Evolutionary conservation across 2,329 filamentous ascomycete species (phyloP).

Genomic region (Diaporthe helianthi): DNA sequence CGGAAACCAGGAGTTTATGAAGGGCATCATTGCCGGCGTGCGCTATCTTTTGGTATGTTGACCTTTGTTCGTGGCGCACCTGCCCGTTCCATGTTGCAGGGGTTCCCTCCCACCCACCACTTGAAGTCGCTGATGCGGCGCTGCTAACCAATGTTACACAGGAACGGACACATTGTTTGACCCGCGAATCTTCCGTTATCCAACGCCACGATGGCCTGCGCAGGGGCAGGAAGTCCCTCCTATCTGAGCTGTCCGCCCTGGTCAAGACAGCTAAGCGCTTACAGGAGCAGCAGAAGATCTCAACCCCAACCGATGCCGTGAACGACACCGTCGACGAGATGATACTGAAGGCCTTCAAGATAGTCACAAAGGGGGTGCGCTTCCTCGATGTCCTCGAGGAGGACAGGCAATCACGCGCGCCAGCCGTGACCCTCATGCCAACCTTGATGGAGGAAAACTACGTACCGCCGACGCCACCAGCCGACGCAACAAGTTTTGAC

Average conservation of each 20-base stretch:
- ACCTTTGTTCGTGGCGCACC: constrained; percentile 7
- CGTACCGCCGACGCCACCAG: constrained; percentile 69
- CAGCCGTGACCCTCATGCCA: constrained; percentile 65
- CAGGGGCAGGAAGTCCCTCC: constrained; percentile 81
- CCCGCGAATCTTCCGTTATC: constrained; percentile 78
- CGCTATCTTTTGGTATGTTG: constrained; percentile 81
- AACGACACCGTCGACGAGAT: constrained; percentile 89
- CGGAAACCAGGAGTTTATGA: constrained; percentile 91
- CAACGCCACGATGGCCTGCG: constrained; percentile 78
- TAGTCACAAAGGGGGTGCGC: constrained; percentile 87
- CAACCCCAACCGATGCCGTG: constrained; percentile 60
- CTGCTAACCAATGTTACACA: constrained; percentile 47
- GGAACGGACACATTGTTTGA: constrained; percentile 90
- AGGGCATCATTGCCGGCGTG: constrained; percentile 91
- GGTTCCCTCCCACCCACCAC: background rate
- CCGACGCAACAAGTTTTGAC: constrained; percentile 61
- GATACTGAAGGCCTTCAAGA: constrained; percentile 91
- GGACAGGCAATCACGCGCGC: constrained; percentile 57
- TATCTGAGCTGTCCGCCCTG: constrained; percentile 87
- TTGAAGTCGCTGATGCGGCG: background rate
- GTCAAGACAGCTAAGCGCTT: constrained; percentile 89
- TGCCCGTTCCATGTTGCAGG: background rate
- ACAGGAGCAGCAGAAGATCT: constrained; percentile 71
- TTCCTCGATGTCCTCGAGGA: constrained; percentile 88
- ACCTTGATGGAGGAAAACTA: constrained; percentile 65